phyloP scores from a whole-genome alignment of 345 rosid genomes.

The Eucalyptus sp. region DNA sequence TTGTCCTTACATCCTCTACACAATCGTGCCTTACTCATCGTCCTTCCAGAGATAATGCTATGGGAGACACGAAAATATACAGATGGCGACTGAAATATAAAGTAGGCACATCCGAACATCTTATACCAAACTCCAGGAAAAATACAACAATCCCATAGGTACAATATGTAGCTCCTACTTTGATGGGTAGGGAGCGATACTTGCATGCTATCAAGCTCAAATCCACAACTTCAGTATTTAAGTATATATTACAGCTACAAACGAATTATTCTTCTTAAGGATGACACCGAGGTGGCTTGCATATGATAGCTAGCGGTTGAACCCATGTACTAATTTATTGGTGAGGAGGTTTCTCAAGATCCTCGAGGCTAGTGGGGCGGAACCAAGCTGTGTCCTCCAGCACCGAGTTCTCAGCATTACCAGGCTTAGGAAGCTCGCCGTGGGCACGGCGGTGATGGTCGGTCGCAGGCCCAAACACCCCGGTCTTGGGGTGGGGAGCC shows the following conservation, averaged over 20 bases:
- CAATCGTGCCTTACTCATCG: not conserved
- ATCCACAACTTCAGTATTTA: not conserved
- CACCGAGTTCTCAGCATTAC: slow-evolving; percentile 8
- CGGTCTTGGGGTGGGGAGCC: slow-evolving; percentile 92
- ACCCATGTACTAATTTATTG: not conserved
- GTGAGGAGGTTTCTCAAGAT: slow-evolving; percentile 59
- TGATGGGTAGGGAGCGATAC: not conserved
- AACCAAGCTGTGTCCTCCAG: slow-evolving; percentile 88
- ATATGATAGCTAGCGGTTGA: not conserved
- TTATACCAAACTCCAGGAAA: not conserved
- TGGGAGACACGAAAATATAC: not conserved
- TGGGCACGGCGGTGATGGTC: slow-evolving; percentile 11
- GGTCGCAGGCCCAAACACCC: slow-evolving; percentile 77
- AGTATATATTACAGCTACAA: not conserved
- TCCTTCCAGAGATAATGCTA: not conserved
- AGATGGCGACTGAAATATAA: not conserved
- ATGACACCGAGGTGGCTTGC: not conserved
- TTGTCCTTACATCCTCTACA: not conserved
- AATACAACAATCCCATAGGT: not conserved
- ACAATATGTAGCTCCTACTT: not conserved
- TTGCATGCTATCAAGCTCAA: not conserved
- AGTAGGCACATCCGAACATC: not conserved
- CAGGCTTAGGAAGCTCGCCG: not conserved
- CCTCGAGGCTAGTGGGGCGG: slow-evolving; percentile 89
- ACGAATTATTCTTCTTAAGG: not conserved